These are phyloP conservation scores for Neotropicomus parvogracilis DNA, from an alignment of 1,284 basidiomycete genomes.

Conservation along the genomic window DNA sequence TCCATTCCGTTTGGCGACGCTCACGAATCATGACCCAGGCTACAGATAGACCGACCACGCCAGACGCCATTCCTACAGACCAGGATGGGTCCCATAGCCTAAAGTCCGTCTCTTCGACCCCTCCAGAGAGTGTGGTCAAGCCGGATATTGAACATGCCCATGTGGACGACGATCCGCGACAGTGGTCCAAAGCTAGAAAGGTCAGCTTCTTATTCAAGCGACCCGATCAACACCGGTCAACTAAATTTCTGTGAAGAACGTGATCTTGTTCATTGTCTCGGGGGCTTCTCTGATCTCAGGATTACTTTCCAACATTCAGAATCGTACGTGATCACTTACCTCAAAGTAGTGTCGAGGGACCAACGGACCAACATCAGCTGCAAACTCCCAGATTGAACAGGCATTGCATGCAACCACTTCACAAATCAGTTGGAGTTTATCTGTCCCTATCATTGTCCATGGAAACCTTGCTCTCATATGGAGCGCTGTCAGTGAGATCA, in stretches of 20 bases:
- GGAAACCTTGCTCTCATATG: conserved; percentile 67
- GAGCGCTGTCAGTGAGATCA: conserved; percentile 74
- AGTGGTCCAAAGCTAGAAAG: conserved; percentile 71
- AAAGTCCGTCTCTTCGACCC: neutral
- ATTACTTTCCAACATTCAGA: conserved; percentile 65
- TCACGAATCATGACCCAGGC: no score
- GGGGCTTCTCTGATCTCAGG: conserved; percentile 69
- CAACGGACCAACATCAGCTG: conserved; percentile 39
- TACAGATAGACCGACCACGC: no score
- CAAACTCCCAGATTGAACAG: conserved; percentile 65
- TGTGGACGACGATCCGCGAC: conserved; percentile 76
- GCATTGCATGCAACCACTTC: conserved; percentile 64
- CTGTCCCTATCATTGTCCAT: conserved; percentile 76
- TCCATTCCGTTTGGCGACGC: no score
- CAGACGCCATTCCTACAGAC: neutral
- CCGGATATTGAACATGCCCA: conserved; percentile 61
- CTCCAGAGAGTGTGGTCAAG: conserved; percentile 4
- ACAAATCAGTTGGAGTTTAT: conserved; percentile 72
- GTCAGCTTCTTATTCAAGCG: conserved; percentile 30
- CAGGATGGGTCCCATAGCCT: neutral
- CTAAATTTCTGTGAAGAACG: conserved; percentile 37
- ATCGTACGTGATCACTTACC: conserved; percentile 44
- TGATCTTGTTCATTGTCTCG: conserved; percentile 55
- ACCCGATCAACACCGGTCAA: neutral
- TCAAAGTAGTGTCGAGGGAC: conserved; percentile 9